A percentile compares a stretch with the other conserved stretches of the same genome.
phyloP scores from a whole-genome alignment of 1,284 basidiomycete species.

The Anthracocystis setariae region DNA sequence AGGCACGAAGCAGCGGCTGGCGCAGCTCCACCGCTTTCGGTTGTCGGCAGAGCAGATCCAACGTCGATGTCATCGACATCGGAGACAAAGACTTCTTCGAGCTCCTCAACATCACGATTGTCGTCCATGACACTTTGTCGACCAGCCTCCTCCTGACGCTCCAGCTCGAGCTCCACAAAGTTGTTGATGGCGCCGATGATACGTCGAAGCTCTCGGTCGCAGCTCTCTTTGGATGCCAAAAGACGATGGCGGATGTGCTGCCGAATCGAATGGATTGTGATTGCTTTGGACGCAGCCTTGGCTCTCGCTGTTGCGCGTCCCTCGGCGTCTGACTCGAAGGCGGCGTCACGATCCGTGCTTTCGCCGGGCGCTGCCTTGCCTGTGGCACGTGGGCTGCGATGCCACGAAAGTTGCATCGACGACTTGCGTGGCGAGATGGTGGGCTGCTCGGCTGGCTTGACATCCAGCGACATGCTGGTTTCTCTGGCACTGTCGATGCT shows the following conservation, averaged over 20 bases:
- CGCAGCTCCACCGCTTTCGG: slow-evolving; percentile 3
- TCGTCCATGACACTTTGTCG: slow-evolving; percentile 27
- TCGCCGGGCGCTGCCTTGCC: slow-evolving; percentile 13
- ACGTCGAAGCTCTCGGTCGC: slow-evolving; percentile 91
- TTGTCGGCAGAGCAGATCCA: background rate
- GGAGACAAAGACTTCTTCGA: slow-evolving; percentile 72
- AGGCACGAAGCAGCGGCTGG: background rate
- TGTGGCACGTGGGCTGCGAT: slow-evolving; percentile 15
- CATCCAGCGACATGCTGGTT: slow-evolving; percentile 18
- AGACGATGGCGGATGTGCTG: slow-evolving; percentile 92
- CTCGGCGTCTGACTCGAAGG: slow-evolving; percentile 39
- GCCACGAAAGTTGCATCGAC: slow-evolving; percentile 28
- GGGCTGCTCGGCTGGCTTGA: slow-evolving; percentile 13
- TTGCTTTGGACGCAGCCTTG: slow-evolving; percentile 47
- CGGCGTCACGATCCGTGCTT: slow-evolving; percentile 13
- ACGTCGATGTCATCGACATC: slow-evolving; percentile 29
- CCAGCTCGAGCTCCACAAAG: slow-evolving; percentile 89
- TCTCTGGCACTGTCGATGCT: slow-evolving; percentile 26
- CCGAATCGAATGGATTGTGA: slow-evolving; percentile 76
- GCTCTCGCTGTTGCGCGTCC: slow-evolving; percentile 25
- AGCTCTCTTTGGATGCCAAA: slow-evolving; percentile 90
- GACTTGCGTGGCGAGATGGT: slow-evolving; percentile 24
- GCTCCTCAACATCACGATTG: slow-evolving; percentile 66
- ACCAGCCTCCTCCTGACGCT: slow-evolving; percentile 74
- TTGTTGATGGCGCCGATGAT: slow-evolving; percentile 91